These are phyloP conservation scores for Penicillium turbatum DNA, from an alignment of 495 filamentous ascomycete species.

Conservation along the genomic window DNA sequence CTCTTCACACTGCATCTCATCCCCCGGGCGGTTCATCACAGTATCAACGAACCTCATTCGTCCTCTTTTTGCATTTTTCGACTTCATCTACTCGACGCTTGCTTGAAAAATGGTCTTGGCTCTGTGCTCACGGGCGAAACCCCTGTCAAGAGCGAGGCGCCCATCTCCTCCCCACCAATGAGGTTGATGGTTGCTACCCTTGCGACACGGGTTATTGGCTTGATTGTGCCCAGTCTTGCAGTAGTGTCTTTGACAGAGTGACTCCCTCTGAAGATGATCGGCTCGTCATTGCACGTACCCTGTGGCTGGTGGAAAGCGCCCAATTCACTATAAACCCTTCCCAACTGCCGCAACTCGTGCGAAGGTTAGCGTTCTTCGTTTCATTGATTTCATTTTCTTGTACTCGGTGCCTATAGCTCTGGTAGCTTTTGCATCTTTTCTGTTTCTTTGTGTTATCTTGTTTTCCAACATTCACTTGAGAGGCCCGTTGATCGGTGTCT, in stretches of 20 bases:
- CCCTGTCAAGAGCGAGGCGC: slow-evolving; percentile 22
- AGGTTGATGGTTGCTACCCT: background rate
- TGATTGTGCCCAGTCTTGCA: slow-evolving; percentile 36
- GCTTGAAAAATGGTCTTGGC: background rate
- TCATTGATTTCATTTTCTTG: slow-evolving; percentile 10
- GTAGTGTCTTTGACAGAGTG: slow-evolving; percentile 33
- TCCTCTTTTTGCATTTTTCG: background rate
- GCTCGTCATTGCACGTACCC: slow-evolving; percentile 11
- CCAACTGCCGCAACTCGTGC: slow-evolving; percentile 10
- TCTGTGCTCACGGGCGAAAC: slow-evolving; percentile 1
- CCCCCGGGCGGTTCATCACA: slow-evolving; percentile 2
- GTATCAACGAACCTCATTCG: slow-evolving; percentile 1
- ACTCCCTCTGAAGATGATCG: slow-evolving; percentile 16
- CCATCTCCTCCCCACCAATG: slow-evolving; percentile 19
- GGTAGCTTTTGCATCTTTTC: slow-evolving; percentile 6
- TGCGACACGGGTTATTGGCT: slow-evolving; percentile 13
- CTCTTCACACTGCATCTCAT: slow-evolving; percentile 7
- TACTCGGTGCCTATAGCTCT: slow-evolving; percentile 6
- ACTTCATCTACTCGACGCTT: background rate
- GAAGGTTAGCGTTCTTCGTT: slow-evolving; percentile 24
- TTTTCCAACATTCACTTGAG: slow-evolving; percentile 17
- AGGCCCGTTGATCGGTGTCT: slow-evolving; percentile 46
- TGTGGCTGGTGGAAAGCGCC: slow-evolving; percentile 12
- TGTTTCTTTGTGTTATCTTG: slow-evolving; percentile 19
- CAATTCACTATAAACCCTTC: slow-evolving; percentile 24